Evolutionary conservation across 1,139 yeast genomes (phyloP), one percentile per base, ranked within the genome.

Genomic region (Zygoascus meyerae): DNA sequence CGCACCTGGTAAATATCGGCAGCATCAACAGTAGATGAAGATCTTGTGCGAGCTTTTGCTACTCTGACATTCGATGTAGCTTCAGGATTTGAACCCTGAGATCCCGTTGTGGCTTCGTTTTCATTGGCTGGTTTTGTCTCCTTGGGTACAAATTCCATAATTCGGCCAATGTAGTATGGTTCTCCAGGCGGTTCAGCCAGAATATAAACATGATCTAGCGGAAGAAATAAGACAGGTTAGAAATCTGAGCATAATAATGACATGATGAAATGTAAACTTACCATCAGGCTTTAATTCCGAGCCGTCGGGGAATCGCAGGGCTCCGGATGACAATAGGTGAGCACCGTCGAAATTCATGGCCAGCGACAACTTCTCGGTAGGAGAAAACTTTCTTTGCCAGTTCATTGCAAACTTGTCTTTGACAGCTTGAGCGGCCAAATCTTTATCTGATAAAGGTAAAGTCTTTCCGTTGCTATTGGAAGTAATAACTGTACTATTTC

Each of bases 101-200:
- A 14, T 8, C 32, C 17, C n/a, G 33, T 9, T 6, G 2, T 28
- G 17, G 26, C 28, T 4, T 26, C 47, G 32, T 40, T 40, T 11
- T 40, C 32, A 14, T 32, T 34, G 6, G 32, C 17, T 9, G 35
- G 38, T 17, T 49, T 48, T 15, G 43, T 35, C 10, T 44, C 47
- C 37, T 45, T 44, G 21, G 46, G 47, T 12, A 75, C 78, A 62
- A 89, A 87, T 21, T 90, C 95, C 75, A 86, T 77, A 42, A 92
- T 75, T 46, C 94, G 72, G 0, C 95, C 97, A 41, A 92, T 78
- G 59, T 86, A 89, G 67, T 86, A 90, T 0, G 97, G 97, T 57
- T 90, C 97, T 1, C 95, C 95, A 0, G 96, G 92, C 0, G 97
- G 97, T 62, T 87, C 97, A 53, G 95, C 81, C 21, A 89, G 74